Base-by-base conservation (phyloP, 306 rosid genomes). In the Mimosa bimucronata region DNA sequence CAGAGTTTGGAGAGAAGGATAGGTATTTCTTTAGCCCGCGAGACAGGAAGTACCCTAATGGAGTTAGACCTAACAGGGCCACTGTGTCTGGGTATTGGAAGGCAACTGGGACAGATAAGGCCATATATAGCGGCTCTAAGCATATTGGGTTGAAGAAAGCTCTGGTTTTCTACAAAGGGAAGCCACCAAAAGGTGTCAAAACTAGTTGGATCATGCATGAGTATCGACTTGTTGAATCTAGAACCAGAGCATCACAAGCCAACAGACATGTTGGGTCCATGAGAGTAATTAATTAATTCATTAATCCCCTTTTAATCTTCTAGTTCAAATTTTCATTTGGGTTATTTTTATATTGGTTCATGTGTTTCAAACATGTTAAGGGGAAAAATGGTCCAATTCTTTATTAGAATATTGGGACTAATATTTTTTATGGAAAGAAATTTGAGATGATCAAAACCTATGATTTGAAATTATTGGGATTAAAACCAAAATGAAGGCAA, bases 181-280 rank as follows among this genome's bases (percentile, higher is more conserved):
- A 75, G 82, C 97, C 98, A 48, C 97, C 98, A 76, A 94, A 90
- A 86, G 98, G 98, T 0, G 7, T 87, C 19, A 94, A 94, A 46
- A 83, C 98, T 5, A 91, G 86, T 80, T 94, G 98, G 98, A 94
- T 94, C 26, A 94, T 94, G 98, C 98, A 94, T 65, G 98, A 94
- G 55, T 94, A 94, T 73, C 83, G 97, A 31, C 53, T 91, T 18
- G 70, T 72, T 21, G 93, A 91, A 55, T 82, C 95, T 13, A 82
- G 81, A 3, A 46, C 38, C 57, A 5, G n/a, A 14, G 2, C 28
- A 66, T 86, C 74, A 58, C 88, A 82, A 73, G 2, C 85, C 66
- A 82, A 2, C 69, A 91, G 74, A 61, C 87, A 80, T 23, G 69
- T 81, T 74, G 97, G 94, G 9, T 86, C 98, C 85, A 91, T 91